Base-by-base conservation (phyloP, 2,329 filamentous ascomycete species). In the Rutstroemia sp. region DNA sequence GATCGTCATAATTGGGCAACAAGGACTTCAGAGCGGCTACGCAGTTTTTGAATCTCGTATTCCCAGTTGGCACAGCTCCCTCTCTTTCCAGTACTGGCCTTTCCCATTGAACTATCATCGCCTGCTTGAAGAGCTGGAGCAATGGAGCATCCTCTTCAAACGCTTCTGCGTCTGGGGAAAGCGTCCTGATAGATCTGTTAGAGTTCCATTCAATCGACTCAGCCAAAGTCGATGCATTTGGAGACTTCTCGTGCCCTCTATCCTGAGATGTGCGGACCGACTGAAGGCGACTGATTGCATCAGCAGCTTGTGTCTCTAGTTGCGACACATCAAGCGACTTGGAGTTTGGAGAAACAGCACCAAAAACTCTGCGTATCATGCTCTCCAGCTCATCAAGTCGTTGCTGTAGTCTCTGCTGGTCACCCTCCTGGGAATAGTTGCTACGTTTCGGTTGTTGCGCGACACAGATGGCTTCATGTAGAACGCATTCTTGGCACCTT, bases 391-490 rank as follows among this genome's bases (percentile, higher is more conserved):
- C 63, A 6, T 64, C 61, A 9, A 69, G 52, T 45, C 55, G 60
- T 39, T 52, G 48, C 27, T 58, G 48, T 10, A 54, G 16, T 47
- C 59, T 44, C 10, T 52, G 38, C 14, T 59, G 56, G 12, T 54
- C 45, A 45, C 54, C 58, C 16, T 58, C 47, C 9, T 64, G 42
- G 17, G 9, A 40, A 12, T 34, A 3, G 4, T 12, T 34, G 48
- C 21, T 56, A n/a, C 16, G 17, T 42, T 42, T 42, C 16, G 39
- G 39, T 63, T 64, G 70, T 67, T 79, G 77, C 51, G 76, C 69
- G 40, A 74, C 69, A 65, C 77, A 79, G 48, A 67, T 63, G 30
- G 71, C 73, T 4, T 71, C 72, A 42, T 42, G 39, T 6, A 42
- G 39, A 42, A 42, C 17, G 14, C 39, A 42, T 42, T 42, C 44